Percentiles rank a stretch among this genome's conserved stretches.
These are phyloP conservation scores for Sapria himalayana DNA, from an alignment of 345 rosid genomes.

Conservation along the genomic window DNA sequence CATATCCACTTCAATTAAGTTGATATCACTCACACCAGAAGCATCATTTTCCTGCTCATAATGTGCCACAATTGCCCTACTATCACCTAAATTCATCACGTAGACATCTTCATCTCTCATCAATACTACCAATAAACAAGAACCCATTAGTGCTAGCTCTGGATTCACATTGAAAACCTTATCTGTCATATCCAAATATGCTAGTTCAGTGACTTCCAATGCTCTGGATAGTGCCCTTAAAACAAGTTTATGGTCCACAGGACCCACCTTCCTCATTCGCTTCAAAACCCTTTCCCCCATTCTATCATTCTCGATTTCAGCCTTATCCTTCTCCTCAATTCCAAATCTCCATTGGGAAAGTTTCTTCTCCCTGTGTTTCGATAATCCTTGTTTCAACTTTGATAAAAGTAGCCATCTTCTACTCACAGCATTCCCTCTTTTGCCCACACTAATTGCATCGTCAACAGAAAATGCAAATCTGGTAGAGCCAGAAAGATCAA, in stretches of 20 bases:
- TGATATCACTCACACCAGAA: slow-evolving; percentile 14
- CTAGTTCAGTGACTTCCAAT: slow-evolving; percentile 56
- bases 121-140: slow-evolving; percentile 69
- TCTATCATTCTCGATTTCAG: slow-evolving; percentile 27
- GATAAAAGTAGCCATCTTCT: slow-evolving; percentile 71
- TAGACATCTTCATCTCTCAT: slow-evolving; percentile 97
- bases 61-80: slow-evolving; percentile 89
- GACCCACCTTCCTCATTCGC: slow-evolving; percentile 61
- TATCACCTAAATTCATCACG: slow-evolving; percentile 95
- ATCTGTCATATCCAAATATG: slow-evolving; percentile 80
- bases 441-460: slow-evolving; percentile 53
- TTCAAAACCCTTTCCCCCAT: slow-evolving; percentile 37
- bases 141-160: slow-evolving; percentile 95
- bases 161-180: slow-evolving; percentile 75
- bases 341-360: slow-evolving; percentile 69
- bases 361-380: slow-evolving; percentile 39
- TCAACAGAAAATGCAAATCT: slow-evolving; percentile 84
- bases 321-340: slow-evolving; percentile 38
- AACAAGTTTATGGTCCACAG: slow-evolving; percentile 56
- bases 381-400: slow-evolving; percentile 62
- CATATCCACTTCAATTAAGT: slow-evolving; percentile 11
- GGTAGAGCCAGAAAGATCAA: slow-evolving; percentile 87
- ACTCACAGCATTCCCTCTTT: slow-evolving; percentile 40
- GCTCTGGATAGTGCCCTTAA: slow-evolving; percentile 71
- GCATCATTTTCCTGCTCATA: slow-evolving; percentile 29